A percentile compares a stretch with the other conserved stretches of the same genome.
These are phyloP conservation scores for Lophiotrema nucula DNA, from an alignment of 495 filamentous ascomycete species.

Conservation along the genomic window DNA sequence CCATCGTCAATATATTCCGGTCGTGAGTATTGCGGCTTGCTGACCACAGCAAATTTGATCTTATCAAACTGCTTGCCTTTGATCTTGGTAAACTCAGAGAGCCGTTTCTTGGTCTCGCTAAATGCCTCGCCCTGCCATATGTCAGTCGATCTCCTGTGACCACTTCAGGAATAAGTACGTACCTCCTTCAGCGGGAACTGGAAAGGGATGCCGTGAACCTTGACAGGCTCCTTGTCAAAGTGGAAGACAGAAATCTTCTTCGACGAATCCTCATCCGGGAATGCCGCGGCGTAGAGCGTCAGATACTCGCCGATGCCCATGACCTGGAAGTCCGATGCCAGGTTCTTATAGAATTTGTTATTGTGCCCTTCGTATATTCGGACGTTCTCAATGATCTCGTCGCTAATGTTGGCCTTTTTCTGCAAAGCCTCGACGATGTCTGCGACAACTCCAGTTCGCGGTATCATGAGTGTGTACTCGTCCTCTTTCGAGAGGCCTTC, in stretches of 20 bases:
- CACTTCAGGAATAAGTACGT: too few relatives aligned
- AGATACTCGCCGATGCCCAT: conserved; percentile 79
- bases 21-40: conserved; percentile 61
- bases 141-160: too few relatives aligned
- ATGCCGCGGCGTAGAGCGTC: conserved; percentile 73
- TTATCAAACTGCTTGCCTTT: conserved; percentile 99
- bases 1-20: conserved; percentile 85
- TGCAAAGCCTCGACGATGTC: conserved; percentile 73
- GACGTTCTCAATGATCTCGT: conserved; percentile 65
- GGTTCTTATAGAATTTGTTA: conserved; percentile 76
- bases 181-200: conserved; percentile 83
- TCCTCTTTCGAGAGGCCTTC: conserved; percentile 94
- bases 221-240: conserved; percentile 81
- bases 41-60: conserved; percentile 89
- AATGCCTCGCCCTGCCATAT: conserved; percentile 73
- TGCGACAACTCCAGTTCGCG: conserved; percentile 72
- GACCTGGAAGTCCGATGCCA: conserved; percentile 62
- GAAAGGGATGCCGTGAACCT: conserved; percentile 83
- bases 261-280: conserved; percentile 54
- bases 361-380: conserved; percentile 76
- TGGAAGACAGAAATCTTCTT: conserved; percentile 69
- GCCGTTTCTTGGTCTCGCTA: conserved; percentile 82
- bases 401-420: conserved; percentile 74
- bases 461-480: conserved; percentile 72
- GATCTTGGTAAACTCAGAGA: conserved; percentile 85